Evolutionary conservation across 306 rosid species (phyloP).

Genomic region (Rosa multiflora): DNA sequence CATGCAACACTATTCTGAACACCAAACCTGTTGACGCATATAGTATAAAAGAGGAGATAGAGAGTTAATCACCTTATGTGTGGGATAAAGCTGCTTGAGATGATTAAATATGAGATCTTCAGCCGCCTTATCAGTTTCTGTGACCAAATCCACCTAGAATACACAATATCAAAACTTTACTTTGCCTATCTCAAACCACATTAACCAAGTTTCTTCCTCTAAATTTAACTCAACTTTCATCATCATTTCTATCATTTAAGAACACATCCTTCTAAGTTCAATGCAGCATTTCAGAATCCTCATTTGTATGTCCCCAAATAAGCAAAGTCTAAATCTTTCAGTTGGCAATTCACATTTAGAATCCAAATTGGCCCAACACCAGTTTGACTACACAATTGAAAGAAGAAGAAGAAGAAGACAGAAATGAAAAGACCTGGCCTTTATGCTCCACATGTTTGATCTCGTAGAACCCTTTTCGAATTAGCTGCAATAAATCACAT

Average conservation of each 20-base stretch:
- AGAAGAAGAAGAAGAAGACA: neutral
- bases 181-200: conserved; percentile 3
- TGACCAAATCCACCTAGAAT: conserved; percentile 91
- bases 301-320: too few species aligned
- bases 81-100: conserved; percentile 77
- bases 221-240: neutral
- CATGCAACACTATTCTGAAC: neutral
- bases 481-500: conserved; percentile 44
- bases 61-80: conserved; percentile 64
- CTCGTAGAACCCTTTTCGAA: conserved; percentile 72
- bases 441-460: conserved; percentile 81
- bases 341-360: neutral
- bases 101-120: conserved; percentile 83
- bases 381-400: neutral
- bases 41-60: conserved; percentile 6
- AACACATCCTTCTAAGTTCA: neutral
- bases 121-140: conserved; percentile 97
- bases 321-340: neutral
- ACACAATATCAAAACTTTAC: conserved; percentile 8
- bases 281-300: conserved; percentile 12
- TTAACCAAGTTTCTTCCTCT: neutral
- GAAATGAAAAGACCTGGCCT: conserved; percentile 54
- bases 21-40: neutral
- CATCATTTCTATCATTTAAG: neutral
- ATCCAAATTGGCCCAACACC: conserved; percentile 8